Percentiles rank a stretch among this genome's conserved stretches.
phyloP scores from a whole-genome alignment of 495 filamentous ascomycete genomes.

The Stereocaulon alpinum region DNA sequence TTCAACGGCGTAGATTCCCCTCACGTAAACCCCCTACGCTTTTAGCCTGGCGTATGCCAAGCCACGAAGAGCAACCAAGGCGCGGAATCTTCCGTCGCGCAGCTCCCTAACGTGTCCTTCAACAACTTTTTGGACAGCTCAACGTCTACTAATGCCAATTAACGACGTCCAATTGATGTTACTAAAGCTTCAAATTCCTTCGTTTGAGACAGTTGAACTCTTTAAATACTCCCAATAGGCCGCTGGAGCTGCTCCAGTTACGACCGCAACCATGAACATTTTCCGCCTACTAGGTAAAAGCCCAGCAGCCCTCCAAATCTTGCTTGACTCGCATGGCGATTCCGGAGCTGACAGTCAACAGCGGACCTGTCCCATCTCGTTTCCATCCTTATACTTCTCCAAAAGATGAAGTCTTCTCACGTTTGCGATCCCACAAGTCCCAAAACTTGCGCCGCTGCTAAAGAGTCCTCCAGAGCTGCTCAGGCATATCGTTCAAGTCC shows the following conservation, averaged over 20 bases:
- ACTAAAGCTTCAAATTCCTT: background rate
- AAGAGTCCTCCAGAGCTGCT: slow-evolving; percentile 60
- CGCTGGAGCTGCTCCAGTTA: slow-evolving; percentile 1
- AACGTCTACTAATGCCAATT: background rate
- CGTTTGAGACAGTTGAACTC: background rate
- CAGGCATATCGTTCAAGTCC: slow-evolving; percentile 96
- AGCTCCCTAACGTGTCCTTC: slow-evolving; percentile 5
- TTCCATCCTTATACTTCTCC: slow-evolving; percentile 87
- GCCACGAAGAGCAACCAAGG: too few species aligned
- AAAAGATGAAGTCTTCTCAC: slow-evolving; percentile 88
- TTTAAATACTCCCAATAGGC: background rate
- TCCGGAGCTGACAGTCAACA: slow-evolving; percentile 30
- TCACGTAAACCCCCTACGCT: too few species aligned
- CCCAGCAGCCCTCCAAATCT: background rate
- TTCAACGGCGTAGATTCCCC: too few species aligned
- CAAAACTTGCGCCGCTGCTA: background rate
- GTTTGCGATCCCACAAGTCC: slow-evolving; percentile 34
- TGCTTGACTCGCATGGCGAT: background rate
- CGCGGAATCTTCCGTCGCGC: background rate
- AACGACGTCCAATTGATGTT: background rate
- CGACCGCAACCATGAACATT: slow-evolving; percentile 61
- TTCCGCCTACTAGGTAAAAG: slow-evolving; percentile 70
- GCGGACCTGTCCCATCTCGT: slow-evolving; percentile 90
- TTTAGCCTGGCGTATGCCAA: too few species aligned
- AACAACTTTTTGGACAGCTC: slow-evolving; percentile 5